Evolutionary conservation across 441 rosid species (phyloP), one percentile per base, ranked within the genome.

Genomic region (Adansonia grandidieri): DNA sequence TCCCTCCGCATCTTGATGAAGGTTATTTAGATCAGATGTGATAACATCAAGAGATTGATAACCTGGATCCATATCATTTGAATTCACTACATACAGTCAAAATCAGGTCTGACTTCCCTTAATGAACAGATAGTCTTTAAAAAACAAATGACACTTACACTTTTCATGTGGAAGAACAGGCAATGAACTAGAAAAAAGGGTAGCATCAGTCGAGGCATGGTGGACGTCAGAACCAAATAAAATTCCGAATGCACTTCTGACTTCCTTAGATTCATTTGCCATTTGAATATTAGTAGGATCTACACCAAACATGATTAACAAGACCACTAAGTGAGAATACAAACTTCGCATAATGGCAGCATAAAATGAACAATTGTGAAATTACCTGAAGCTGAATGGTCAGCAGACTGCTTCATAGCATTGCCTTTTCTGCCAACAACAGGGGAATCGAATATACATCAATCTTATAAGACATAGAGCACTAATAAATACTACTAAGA

Each of bases 111-210:
- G 83, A 73, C 72, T 53, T 56, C 57, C 64, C 61, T 70, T 45
- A 53, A 54, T 17, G 72, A 42, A 6, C 22, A 71, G 1, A 24
- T 20, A 60, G 78, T 40, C 47, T 22, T 74, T 24, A 65, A 69
- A 68, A 32, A 60, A 44, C 32, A 71, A 63, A 9, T 32, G 67
- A 77, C 56, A 78, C 88, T 15, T 87, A 92, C 99, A 82, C 78
- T 96, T 94, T 73, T 90, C 96, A 81, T 87, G 97, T 13, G 93
- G 93, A 77, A 96, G 93, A 86, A 91, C 97, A 53, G 98, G 97
- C 66, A 96, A 81, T 22, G 99, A 96, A 82, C 91, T 84, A 6
- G 99, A 96, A 85, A 96, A 96, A 62, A 94, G 82, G 72, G 92
- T 75, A 71, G 96, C 85, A 82, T 96, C 97, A 80, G 72, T 86